Base-by-base conservation (phyloP, 257 asterid genomes). In the Solanum chilense region DNA sequence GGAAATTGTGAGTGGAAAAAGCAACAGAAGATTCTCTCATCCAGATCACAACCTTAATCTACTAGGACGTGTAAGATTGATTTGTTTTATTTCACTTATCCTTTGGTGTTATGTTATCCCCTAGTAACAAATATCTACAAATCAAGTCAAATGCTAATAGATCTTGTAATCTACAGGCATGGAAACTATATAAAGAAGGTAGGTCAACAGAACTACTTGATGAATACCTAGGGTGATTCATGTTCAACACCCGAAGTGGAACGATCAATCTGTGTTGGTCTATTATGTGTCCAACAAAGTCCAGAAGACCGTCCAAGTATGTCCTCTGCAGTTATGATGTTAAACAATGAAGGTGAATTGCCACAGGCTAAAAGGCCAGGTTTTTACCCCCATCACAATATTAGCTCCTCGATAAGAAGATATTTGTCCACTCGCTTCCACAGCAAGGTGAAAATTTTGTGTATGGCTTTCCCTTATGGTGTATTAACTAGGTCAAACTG, bases 281-380 rank as follows among this genome's bases (percentile, higher is more conserved):
- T 90, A 52, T 74, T 91, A 73, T 90, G 93, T 60, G 91, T 89
- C 37, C 93, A 91, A 77, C 85, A 87, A 60, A 42, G 85, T 60
- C 89, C 90, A 9, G 84, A 88, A 31, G 92, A 85, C n/a, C 89
- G 91, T 83, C 93, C 93, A 74, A 80, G 21, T 69, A 91, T 91
- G 92, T 84, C 91, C 21, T 86, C 87, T 27, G 91, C 62, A 15
- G 71, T 91, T 68, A 21, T 84, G 64, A 91, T 91, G 92, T 21
- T 91, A n/a, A 77, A 87, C 81, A 89, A 86, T 71, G 90, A 90
- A 7, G 86, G 87, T 45, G 81, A 3, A 25, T 60, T 91, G 86
- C 93, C 91, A n/a, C 84, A 78, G 31, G 31, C 90, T 41, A 81
- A 69, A 25, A 87, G 70, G 12, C 93, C 92, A 41, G 93, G 93